Base-by-base conservation (phyloP, 441 rosid species). In the Eutrema salsugineum region DNA sequence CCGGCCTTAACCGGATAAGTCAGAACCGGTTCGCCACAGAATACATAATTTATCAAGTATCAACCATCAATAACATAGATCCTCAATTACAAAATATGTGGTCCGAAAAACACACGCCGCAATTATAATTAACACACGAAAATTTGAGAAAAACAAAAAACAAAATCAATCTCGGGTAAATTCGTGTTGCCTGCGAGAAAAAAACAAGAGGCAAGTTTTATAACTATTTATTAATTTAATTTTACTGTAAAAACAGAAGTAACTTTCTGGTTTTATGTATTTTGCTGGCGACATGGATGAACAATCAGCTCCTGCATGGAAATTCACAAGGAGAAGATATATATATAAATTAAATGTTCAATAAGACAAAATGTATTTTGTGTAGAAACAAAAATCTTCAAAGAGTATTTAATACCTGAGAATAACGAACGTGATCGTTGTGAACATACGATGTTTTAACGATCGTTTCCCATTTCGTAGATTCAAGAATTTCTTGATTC, bases 391-490 rank as follows among this genome's bases (percentile, higher is more conserved):
- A 19, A 39, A 12, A 36, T 39, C 20, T 46, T n/a, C n/a, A 63
- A 11, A 71, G 58, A 46, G 53, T 75, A 32, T 16, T 32, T 36
- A 68, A 38, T 77, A 77, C 80, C 80, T 77, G 76, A 57, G 80
- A 77, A 49, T 71, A 77, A 53, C 80, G 80, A 70, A 61, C 64
- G 44, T 77, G 80, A 59, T 77, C 80, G 62, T 71, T 70, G 5
- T 77, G 77, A 50, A 77, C 76, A 30, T 77, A 70, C 0, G 80
- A 77, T 40, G 80, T 77, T 49, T 94, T 94, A 12, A 94, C 98
- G 36, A 94, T 94, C 15, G 90, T 92, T 80, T 91, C 99, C 99
- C 99, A 94, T 78, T 85, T 94, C 63, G 91, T 71, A 20, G 72
- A 64, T 27, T 62, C 70, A 57, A 74, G 30, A 70, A 32, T 16